A percentile compares a stretch with the other conserved stretches of the same genome.
Evolutionary conservation across 257 asterid species (phyloP).

Genomic region (Solanum microdontum): DNA sequence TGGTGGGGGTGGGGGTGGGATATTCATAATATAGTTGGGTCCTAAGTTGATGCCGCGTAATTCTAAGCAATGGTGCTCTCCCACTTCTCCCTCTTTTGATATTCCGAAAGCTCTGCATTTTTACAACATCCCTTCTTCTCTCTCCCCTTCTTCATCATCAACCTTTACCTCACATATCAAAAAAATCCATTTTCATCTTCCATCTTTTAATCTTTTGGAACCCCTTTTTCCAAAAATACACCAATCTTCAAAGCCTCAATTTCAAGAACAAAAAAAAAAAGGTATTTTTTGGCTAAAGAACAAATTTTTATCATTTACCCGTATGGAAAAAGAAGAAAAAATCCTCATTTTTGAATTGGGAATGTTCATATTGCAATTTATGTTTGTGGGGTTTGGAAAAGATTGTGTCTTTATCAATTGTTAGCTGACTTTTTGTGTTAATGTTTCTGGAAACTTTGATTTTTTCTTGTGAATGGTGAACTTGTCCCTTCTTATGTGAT

Average conservation of each 20-base stretch:
- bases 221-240: neutral
- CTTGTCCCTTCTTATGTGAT: neutral
- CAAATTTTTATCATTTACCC: neutral
- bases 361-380: neutral
- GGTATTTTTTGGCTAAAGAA: neutral
- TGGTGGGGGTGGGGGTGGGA: neutral
- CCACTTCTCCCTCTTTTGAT: conserved; percentile 4
- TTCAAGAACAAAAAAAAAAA: neutral
- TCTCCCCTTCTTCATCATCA: neutral
- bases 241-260: neutral
- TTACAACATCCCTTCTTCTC: conserved; percentile 6
- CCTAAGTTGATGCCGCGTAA: conserved; percentile 21
- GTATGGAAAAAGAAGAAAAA: neutral
- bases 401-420: neutral
- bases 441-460: neutral
- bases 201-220: conserved; percentile 4
- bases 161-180: neutral
- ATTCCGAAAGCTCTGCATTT: conserved; percentile 24
- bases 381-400: neutral
- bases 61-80: conserved; percentile 7
- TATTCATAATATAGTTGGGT: conserved; percentile 1
- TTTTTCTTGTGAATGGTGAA: neutral
- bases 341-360: neutral
- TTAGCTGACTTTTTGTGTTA: neutral
- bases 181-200: neutral